A percentile compares a stretch with the other conserved stretches of the same genome.
These are phyloP conservation scores for Trichoderma sp. DNA, from an alignment of 2,329 filamentous ascomycete genomes.

Conservation along the genomic window DNA sequence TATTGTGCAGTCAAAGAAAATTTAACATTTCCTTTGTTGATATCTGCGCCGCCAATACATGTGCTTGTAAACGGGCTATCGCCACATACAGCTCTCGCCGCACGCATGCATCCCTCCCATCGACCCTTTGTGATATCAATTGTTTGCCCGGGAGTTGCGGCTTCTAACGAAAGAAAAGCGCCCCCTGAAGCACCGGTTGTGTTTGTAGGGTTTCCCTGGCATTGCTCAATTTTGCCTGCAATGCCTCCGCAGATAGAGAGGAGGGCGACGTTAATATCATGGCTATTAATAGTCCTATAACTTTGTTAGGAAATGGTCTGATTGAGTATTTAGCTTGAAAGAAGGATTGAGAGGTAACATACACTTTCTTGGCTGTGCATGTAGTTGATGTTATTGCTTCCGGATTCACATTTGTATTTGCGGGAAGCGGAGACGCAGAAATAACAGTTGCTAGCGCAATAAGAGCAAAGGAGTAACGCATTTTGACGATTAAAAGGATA, in stretches of 20 bases:
- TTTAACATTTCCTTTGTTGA: not conserved
- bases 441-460: not conserved
- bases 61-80: not conserved
- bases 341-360: not conserved
- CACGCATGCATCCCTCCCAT: not conserved
- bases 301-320: not conserved
- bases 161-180: not conserved
- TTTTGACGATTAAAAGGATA: not conserved
- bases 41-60: not conserved
- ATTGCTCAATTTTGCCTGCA: not conserved
- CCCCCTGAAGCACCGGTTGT: not conserved
- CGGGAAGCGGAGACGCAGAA: not conserved
- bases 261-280: not conserved
- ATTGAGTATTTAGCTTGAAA: accelerated
- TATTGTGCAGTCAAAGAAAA: not conserved
- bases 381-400: not conserved
- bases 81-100: not conserved
- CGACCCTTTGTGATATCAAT: not conserved
- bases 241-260: not conserved
- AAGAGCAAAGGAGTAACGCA: not conserved
- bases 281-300: not conserved
- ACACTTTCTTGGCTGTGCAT: not conserved
- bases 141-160: not conserved
- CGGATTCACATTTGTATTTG: not conserved
- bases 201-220: not conserved